A percentile compares a stretch with the other conserved stretches of the same genome.
phyloP scores from a whole-genome alignment of 371 early-diverging fungal genomes.

The Circinella umbellata region DNA sequence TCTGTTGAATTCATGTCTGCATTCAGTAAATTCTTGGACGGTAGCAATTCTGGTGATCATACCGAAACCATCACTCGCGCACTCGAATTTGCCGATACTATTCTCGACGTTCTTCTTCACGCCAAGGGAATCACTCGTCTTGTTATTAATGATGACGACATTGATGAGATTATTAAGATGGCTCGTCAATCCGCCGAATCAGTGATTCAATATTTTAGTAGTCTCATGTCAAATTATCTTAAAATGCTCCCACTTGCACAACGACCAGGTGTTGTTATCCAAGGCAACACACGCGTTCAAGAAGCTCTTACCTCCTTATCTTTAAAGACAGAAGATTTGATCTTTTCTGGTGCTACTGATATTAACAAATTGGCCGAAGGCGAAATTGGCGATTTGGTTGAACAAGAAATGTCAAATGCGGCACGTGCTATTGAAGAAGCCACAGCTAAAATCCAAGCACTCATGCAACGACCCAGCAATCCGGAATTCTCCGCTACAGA shows the following conservation, averaged over 20 bases:
- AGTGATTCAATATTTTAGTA: conserved; percentile 79
- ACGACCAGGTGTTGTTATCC: conserved; percentile 74
- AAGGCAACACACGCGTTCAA: conserved; percentile 79
- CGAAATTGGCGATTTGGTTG: conserved; percentile 93
- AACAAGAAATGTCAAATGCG: conserved; percentile 91
- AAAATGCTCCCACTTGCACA: conserved; percentile 71
- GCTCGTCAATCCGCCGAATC: conserved; percentile 72
- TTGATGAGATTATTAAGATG: conserved; percentile 78
- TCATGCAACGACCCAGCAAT: conserved; percentile 79
- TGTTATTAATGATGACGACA: conserved; percentile 77
- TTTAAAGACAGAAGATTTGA: conserved; percentile 75
- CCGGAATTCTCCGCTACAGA: conserved; percentile 74
- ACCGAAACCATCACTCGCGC: conserved; percentile 87
- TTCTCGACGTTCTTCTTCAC: conserved; percentile 84
- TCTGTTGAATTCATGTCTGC: conserved; percentile 81
- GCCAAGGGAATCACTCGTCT: conserved; percentile 90
- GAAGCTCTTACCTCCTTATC: conserved; percentile 73
- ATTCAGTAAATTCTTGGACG: conserved; percentile 77
- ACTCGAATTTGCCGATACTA: conserved; percentile 79
- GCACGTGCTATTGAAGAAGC: conserved; percentile 94
- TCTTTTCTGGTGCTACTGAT: conserved; percentile 70
- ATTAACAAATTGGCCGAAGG: conserved; percentile 72
- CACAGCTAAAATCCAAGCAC: conserved; percentile 76
- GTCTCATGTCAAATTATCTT: conserved; percentile 82
- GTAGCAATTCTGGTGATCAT: conserved; percentile 78